These are phyloP conservation scores for Nakazawaea holstii DNA, from an alignment of 805 yeast species.

Conservation along the genomic window DNA sequence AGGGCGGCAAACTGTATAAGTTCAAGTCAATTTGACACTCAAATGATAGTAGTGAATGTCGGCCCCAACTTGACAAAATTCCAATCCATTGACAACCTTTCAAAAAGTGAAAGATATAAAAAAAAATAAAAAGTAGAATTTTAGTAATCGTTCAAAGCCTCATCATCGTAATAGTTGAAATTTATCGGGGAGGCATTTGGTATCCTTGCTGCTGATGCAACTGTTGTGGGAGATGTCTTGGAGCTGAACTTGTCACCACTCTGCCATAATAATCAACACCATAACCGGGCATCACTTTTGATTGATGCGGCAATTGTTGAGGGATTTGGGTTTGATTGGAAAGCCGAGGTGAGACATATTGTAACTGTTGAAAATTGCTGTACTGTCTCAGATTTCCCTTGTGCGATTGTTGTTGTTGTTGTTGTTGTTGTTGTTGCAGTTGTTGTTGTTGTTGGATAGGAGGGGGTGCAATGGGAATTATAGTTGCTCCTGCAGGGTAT, in stretches of 20 bases:
- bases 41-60: too few species aligned
- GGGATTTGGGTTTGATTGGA: slow-evolving; percentile 11
- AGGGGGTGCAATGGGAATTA: slow-evolving; percentile 1
- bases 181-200: neutral
- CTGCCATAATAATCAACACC: slow-evolving; percentile 1
- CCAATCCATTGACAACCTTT: too few species aligned
- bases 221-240: neutral
- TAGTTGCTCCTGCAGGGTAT: slow-evolving; percentile 5
- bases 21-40: too few species aligned
- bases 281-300: slow-evolving; percentile 2
- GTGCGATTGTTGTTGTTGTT: slow-evolving; percentile 7
- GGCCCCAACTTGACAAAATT: too few species aligned
- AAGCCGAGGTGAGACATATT: slow-evolving; percentile 11
- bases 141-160: too few species aligned
- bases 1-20: too few species aligned
- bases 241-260: neutral
- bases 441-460: slow-evolving; percentile 10
- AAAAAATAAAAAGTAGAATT: neutral
- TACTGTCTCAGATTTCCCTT: neutral
- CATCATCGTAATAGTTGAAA: too few species aligned
- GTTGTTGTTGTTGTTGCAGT: slow-evolving; percentile 9
- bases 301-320: neutral
- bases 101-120: too few species aligned
- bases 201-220: slow-evolving; percentile 2
- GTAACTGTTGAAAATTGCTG: slow-evolving; percentile 8